A percentile compares a stretch with the other conserved stretches of the same genome.
These are phyloP conservation scores for Fusarium liriodendri DNA, from an alignment of 2,329 filamentous ascomycete species.

Conservation along the genomic window DNA sequence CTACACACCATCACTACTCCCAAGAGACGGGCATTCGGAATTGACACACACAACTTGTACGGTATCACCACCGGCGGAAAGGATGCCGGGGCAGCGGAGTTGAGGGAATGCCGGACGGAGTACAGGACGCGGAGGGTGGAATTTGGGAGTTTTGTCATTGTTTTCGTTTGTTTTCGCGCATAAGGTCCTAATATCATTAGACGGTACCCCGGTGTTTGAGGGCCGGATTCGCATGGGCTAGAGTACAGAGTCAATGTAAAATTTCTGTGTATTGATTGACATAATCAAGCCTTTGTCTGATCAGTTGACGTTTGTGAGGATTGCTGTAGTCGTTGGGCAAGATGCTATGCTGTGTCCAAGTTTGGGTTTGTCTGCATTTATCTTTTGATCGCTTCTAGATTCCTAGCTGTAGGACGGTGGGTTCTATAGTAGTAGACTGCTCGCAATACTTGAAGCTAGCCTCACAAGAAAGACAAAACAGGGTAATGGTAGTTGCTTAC, in stretches of 20 bases:
- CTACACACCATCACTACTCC: neutral
- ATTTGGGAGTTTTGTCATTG: conserved; percentile 26
- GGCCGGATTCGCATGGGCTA: conserved; percentile 11
- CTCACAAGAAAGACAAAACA: neutral
- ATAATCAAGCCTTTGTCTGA: neutral
- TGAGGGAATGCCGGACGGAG: conserved; percentile 31
- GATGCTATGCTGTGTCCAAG: neutral
- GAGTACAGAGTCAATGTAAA: conserved; percentile 23
- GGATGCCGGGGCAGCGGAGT: conserved; percentile 16
- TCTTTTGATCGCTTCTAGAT: neutral
- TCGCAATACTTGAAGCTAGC: neutral
- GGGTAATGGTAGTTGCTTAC: neutral
- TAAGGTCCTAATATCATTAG: conserved; percentile 29
- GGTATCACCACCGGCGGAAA: conserved; percentile 9
- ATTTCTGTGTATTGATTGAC: conserved; percentile 12
- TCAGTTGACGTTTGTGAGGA: neutral
- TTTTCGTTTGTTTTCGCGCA: neutral
- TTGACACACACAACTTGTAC: conserved; percentile 14
- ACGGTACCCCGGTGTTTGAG: conserved; percentile 14
- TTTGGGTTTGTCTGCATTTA: neutral
- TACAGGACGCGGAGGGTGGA: conserved; percentile 14
- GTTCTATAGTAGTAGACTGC: too few species aligned
- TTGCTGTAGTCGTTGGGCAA: neutral
- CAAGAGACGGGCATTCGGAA: neutral
- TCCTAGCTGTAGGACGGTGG: too few species aligned